Evolutionary conservation across 2,329 filamentous ascomycete species (phyloP).

Genomic region (Fusarium mangiferae): DNA sequence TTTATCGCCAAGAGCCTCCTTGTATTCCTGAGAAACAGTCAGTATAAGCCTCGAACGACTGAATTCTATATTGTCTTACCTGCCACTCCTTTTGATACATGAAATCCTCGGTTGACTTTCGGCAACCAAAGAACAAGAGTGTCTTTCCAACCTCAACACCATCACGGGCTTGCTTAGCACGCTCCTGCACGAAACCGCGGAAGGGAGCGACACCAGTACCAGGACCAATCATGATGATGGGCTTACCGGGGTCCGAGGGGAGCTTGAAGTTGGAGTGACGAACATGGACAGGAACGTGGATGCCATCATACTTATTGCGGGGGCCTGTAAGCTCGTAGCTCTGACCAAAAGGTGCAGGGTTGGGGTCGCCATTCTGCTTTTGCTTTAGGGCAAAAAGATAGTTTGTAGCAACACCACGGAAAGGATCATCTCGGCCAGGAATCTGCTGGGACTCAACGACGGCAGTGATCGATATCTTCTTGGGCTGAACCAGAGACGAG

Average conservation of each 20-base stretch:
- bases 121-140: slow-evolving; percentile 94
- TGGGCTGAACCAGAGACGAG: slow-evolving; percentile 90
- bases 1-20: slow-evolving; percentile 83
- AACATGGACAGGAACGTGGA: slow-evolving; percentile 94
- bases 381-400: slow-evolving; percentile 95
- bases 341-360: slow-evolving; percentile 83
- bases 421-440: slow-evolving; percentile 79
- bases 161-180: slow-evolving; percentile 81
- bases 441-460: slow-evolving; percentile 88
- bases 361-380: slow-evolving; percentile 90
- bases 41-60: neutral
- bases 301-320: slow-evolving; percentile 95
- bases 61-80: slow-evolving; percentile 66
- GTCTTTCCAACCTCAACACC: slow-evolving; percentile 88
- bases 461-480: slow-evolving; percentile 94
- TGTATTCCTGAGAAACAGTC: slow-evolving; percentile 73
- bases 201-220: slow-evolving; percentile 97
- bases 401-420: slow-evolving; percentile 97
- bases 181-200: slow-evolving; percentile 93
- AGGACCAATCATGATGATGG: slow-evolving; percentile 94
- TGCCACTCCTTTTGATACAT: slow-evolving; percentile 92
- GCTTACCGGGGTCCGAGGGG: slow-evolving; percentile 92
- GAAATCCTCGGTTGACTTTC: slow-evolving; percentile 89
- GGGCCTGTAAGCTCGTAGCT: slow-evolving; percentile 90
- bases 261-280: slow-evolving; percentile 99